phyloP scores from a whole-genome alignment of 2,329 filamentous ascomycete species.

The Cladosporium sphaerospermum region DNA sequence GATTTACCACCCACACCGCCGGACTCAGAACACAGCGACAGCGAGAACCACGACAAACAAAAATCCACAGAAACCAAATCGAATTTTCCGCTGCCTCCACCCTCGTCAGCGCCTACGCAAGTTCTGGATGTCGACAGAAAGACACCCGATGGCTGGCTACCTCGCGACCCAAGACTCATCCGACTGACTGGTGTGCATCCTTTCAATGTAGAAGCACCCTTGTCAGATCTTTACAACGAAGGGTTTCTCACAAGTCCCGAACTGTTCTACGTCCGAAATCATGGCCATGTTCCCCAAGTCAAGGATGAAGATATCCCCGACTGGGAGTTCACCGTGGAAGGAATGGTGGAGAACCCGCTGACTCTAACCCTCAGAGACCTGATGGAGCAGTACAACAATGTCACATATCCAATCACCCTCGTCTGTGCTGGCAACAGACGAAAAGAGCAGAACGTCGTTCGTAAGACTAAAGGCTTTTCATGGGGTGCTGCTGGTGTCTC shows the following conservation, averaged over 20 bases:
- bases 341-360: conserved; percentile 73
- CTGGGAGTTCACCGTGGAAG: conserved; percentile 81
- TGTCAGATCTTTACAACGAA: conserved; percentile 69
- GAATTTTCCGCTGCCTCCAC: conserved; percentile 64
- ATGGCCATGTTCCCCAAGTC: conserved; percentile 74
- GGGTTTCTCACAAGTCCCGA: conserved; percentile 84
- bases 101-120: conserved; percentile 48
- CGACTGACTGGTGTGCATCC: conserved; percentile 83
- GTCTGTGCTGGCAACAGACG: conserved; percentile 88
- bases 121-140: conserved; percentile 71
- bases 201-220: conserved; percentile 82
- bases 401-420: conserved; percentile 79
- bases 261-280: conserved; percentile 87
- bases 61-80: conserved; percentile 45
- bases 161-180: conserved; percentile 73
- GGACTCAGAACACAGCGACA: conserved; percentile 28
- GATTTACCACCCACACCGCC: conserved; percentile 33
- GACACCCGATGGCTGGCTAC: conserved; percentile 77
- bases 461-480: conserved; percentile 89
- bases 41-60: conserved; percentile 21
- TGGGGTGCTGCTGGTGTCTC: conserved; percentile 87
- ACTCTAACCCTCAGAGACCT: conserved; percentile 67
- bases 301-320: conserved; percentile 64
- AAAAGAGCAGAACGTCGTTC: conserved; percentile 86
- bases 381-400: conserved; percentile 67